Conservation (phyloP, 2,329 filamentous ascomycete species). For the Botrytis porri region DNA sequence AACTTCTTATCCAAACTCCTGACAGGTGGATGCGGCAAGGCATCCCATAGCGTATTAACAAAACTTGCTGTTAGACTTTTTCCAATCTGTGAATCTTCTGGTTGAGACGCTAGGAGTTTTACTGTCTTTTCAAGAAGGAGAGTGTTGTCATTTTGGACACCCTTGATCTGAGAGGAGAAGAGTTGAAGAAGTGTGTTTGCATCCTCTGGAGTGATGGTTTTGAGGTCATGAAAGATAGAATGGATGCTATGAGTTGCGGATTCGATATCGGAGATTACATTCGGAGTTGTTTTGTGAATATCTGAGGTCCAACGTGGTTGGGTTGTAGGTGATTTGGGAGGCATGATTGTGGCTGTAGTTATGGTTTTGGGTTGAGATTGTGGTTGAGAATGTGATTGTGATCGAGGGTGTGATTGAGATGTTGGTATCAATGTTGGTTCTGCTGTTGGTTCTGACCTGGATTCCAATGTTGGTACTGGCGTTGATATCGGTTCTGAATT, state of each 20-base stretch:
- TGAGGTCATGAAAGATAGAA: slow-evolving; percentile 41
- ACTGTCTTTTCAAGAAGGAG: slow-evolving; percentile 74
- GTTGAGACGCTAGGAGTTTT: slow-evolving; percentile 26
- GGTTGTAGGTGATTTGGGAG: background rate
- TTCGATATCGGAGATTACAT: slow-evolving; percentile 7
- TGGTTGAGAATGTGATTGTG: background rate
- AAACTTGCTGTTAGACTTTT: slow-evolving; percentile 59
- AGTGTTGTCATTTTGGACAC: slow-evolving; percentile 68
- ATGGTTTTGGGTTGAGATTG: background rate
- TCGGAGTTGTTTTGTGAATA: slow-evolving; percentile 1
- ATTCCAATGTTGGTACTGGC: background rate
- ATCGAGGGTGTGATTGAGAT: background rate
- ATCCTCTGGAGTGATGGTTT: slow-evolving; percentile 43
- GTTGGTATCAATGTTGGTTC: background rate
- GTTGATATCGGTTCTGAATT: background rate
- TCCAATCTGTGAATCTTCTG: slow-evolving; percentile 1
- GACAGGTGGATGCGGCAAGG: slow-evolving; percentile 69
- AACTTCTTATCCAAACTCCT: slow-evolving; percentile 61
- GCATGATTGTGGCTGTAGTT: background rate
- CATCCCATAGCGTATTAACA: slow-evolving; percentile 66
- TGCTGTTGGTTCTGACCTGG: background rate
- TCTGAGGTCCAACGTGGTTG: background rate
- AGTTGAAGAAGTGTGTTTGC: slow-evolving; percentile 59
- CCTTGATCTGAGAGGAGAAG: slow-evolving; percentile 59
- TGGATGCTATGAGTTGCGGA: slow-evolving; percentile 13